These are phyloP conservation scores for Nigrospora oryzae DNA, from an alignment of 2,329 filamentous ascomycete genomes.

Conservation along the genomic window DNA sequence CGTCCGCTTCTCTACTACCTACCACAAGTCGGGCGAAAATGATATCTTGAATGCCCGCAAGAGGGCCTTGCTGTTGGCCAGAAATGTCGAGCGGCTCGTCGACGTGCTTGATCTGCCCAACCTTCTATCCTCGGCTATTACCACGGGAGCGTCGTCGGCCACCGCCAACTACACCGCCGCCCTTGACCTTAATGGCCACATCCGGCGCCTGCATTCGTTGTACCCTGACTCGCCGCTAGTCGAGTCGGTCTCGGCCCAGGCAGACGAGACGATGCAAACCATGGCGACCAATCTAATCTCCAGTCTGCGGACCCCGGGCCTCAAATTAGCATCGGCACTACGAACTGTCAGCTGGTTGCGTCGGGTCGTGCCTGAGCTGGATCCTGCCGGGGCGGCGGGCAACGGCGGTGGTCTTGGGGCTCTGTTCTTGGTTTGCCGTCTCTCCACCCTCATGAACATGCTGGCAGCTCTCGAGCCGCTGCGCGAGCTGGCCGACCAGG, in stretches of 20 bases:
- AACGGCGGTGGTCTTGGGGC: slow-evolving; percentile 67
- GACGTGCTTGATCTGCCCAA: slow-evolving; percentile 88
- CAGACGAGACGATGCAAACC: slow-evolving; percentile 78
- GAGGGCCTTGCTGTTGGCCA: slow-evolving; percentile 70
- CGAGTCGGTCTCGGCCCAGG: slow-evolving; percentile 62
- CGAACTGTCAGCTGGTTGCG: slow-evolving; percentile 87
- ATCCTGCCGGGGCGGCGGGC: slow-evolving; percentile 23
- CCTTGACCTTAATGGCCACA: slow-evolving; percentile 87
- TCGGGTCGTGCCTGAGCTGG: slow-evolving; percentile 75
- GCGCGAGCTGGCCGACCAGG: slow-evolving; percentile 82
- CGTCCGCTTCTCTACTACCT: slow-evolving; percentile 72
- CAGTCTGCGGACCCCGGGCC: slow-evolving; percentile 64
- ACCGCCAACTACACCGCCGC: slow-evolving; percentile 78
- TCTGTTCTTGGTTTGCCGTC: slow-evolving; percentile 78
- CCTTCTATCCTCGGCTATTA: slow-evolving; percentile 72
- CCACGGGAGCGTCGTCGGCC: slow-evolving; percentile 38
- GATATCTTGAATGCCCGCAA: slow-evolving; percentile 66
- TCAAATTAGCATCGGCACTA: slow-evolving; percentile 86
- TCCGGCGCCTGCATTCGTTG: slow-evolving; percentile 73
- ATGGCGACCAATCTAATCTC: slow-evolving; percentile 80
- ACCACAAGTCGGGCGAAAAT: slow-evolving; percentile 65
- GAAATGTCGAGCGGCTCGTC: slow-evolving; percentile 82
- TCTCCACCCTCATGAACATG: slow-evolving; percentile 71
- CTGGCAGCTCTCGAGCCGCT: slow-evolving; percentile 79
- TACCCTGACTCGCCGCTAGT: slow-evolving; percentile 76